A percentile compares a stretch with the other conserved stretches of the same genome.
phyloP scores from a whole-genome alignment of 148 eudicot species.

The Camellia japonica region DNA sequence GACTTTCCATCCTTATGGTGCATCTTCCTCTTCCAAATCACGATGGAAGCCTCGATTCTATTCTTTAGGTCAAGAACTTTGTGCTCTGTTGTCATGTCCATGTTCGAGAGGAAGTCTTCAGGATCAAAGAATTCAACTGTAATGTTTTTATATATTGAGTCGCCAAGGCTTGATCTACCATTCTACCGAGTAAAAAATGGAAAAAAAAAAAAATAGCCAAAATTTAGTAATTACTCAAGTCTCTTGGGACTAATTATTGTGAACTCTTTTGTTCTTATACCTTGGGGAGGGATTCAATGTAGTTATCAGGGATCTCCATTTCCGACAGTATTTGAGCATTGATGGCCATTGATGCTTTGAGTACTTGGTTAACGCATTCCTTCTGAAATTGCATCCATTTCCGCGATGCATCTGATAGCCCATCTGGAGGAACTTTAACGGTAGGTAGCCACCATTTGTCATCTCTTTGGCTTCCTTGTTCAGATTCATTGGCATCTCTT shows the following conservation, averaged over 20 bases:
- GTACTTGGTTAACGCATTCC: constrained; percentile 54
- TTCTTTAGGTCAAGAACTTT: constrained; percentile 56
- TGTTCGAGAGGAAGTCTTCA: constrained; percentile 31
- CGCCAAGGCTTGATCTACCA: constrained; percentile 63
- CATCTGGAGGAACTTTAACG: constrained; percentile 40
- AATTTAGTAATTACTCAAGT: neutral
- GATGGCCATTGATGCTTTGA: constrained; percentile 54
- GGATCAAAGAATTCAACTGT: constrained; percentile 61
- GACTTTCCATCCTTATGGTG: constrained; percentile 51
- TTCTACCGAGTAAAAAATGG: constrained; percentile 28
- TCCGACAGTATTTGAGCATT: constrained; percentile 45
- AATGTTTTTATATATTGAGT: constrained; percentile 54
- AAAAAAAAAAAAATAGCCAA: neutral
- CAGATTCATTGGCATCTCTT: constrained; percentile 36
- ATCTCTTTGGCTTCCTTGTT: constrained; percentile 24
- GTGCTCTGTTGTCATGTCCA: constrained; percentile 59
- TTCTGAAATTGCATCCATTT: constrained; percentile 55
- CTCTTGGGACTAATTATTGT: neutral
- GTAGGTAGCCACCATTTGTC: constrained; percentile 55
- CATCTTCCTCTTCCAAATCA: constrained; percentile 69
- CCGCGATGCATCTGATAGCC: constrained; percentile 40
- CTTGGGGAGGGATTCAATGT: constrained; percentile 56
- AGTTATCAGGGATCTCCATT: constrained; percentile 53
- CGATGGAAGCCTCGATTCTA: constrained; percentile 61
- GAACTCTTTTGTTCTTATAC: constrained; percentile 15